Conservation (phyloP, 2,329 filamentous ascomycete genomes). For the Neocucurbitaria cava region DNA sequence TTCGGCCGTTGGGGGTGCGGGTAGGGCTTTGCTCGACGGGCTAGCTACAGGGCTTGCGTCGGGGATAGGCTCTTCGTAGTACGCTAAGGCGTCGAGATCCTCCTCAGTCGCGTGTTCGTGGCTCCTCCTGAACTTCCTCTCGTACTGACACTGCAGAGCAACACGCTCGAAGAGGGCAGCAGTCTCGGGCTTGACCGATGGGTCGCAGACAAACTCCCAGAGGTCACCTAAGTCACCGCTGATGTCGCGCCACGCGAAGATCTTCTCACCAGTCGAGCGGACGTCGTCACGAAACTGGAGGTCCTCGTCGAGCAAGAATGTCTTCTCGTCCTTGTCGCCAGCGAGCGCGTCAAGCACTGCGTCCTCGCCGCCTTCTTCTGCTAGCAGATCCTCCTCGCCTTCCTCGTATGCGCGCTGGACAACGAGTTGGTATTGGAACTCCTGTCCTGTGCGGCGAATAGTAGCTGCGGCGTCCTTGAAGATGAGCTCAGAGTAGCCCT, state of each 20-base stretch:
- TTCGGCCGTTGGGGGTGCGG: constrained; percentile 38
- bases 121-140: constrained; percentile 86
- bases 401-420: constrained; percentile 97
- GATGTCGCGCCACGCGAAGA: constrained; percentile 93
- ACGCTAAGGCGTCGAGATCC: constrained; percentile 84
- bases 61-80: constrained; percentile 69
- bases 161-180: constrained; percentile 82
- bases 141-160: constrained; percentile 94
- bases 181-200: constrained; percentile 70
- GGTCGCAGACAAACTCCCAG: constrained; percentile 97
- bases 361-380: constrained; percentile 88
- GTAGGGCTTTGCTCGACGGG: constrained; percentile 51
- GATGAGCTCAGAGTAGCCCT: constrained; percentile 98
- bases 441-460: constrained; percentile 90
- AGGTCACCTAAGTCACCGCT: constrained; percentile 93
- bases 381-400: constrained; percentile 89
- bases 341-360: constrained; percentile 75
- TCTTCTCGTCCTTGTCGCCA: constrained; percentile 93
- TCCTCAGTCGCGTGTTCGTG: constrained; percentile 80
- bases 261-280: constrained; percentile 79
- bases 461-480: constrained; percentile 96
- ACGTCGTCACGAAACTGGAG: constrained; percentile 87
- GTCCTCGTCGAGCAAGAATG: constrained; percentile 90
- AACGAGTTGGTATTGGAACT: constrained; percentile 97
- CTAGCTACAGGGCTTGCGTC: constrained; percentile 64